phyloP scores from a whole-genome alignment of 192 early-diverging fungal species.

The Linnemannia zychae region DNA sequence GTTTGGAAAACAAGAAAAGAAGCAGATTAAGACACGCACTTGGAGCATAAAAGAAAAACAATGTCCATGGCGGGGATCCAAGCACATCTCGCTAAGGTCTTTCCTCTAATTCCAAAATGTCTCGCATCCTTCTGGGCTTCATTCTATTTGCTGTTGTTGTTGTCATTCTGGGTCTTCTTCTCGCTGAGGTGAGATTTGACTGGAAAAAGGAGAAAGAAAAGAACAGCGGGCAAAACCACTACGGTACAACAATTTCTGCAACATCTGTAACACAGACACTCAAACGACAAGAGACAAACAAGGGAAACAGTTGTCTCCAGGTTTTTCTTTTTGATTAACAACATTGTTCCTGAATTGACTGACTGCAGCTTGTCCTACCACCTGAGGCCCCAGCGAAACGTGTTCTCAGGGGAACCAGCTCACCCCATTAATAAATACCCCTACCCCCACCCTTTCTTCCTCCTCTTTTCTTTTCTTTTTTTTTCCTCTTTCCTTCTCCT shows the following conservation, averaged over 20 bases:
- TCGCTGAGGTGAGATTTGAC: neutral
- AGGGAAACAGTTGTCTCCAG: no score
- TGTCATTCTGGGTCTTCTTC: neutral
- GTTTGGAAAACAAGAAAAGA: neutral
- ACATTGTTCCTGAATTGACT: neutral
- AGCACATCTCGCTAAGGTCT: neutral
- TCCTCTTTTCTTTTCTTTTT: neutral
- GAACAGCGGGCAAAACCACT: no score
- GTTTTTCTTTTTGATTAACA: neutral
- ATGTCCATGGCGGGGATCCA: neutral
- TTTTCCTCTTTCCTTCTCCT: neutral
- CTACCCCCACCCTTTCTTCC: neutral
- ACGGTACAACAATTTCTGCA: no score
- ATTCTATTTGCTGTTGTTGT: neutral
- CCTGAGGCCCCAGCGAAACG: neutral
- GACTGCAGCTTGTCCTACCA: neutral
- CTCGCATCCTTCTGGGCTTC: neutral
- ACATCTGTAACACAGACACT: no score
- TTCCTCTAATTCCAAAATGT: constrained; percentile 1
- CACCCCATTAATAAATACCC: neutral
- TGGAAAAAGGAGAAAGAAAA: no score
- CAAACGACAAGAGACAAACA: neutral
- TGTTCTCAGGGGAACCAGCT: constrained; percentile 2
- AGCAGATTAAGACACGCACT: neutral
- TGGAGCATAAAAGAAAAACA: neutral